Percentiles rank a stretch among this genome's conserved stretches.
These are phyloP conservation scores for Boletus sp. DNA, from an alignment of 768 basidiomycete genomes.

Conservation along the genomic window DNA sequence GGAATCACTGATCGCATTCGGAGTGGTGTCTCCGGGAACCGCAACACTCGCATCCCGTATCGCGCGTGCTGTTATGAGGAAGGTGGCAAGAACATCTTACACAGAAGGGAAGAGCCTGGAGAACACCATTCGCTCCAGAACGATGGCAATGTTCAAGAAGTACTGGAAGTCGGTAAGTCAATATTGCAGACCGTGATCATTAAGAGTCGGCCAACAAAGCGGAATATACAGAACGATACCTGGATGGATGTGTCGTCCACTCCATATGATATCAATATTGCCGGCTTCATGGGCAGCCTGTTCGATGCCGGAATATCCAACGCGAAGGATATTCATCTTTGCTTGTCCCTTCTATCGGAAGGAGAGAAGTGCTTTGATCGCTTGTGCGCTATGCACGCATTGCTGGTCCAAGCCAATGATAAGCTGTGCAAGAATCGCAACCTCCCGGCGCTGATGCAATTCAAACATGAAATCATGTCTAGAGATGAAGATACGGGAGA, in stretches of 20 bases:
- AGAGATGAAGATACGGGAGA: constrained; percentile 11
- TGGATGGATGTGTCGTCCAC: constrained; percentile 3
- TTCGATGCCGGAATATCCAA: constrained; percentile 24
- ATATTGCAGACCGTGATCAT: neutral
- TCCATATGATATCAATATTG: constrained; percentile 25
- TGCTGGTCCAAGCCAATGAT: constrained; percentile 32
- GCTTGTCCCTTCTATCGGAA: constrained; percentile 24
- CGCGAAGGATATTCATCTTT: constrained; percentile 29
- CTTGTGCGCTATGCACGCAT: constrained; percentile 35
- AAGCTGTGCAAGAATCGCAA: constrained; percentile 30
- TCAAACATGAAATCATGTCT: constrained; percentile 16
- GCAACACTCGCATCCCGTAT: constrained; percentile 16
- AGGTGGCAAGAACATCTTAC: constrained; percentile 5
- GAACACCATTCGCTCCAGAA: constrained; percentile 8
- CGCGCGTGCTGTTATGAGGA: constrained; percentile 7
- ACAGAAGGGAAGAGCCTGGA: constrained; percentile 13
- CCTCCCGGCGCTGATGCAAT: constrained; percentile 14
- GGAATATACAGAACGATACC: constrained; percentile 13
- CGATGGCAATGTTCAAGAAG: constrained; percentile 14
- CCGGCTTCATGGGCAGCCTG: constrained; percentile 33
- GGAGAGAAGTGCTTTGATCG: constrained; percentile 24
- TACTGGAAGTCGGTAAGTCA: constrained; percentile 17
- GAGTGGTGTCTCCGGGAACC: constrained; percentile 5
- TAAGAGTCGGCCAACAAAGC: neutral
- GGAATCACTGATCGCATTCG: constrained; percentile 18